These are phyloP conservation scores for Phanerochaete carnosa DNA, from an alignment of 768 basidiomycete genomes.

Conservation along the genomic window DNA sequence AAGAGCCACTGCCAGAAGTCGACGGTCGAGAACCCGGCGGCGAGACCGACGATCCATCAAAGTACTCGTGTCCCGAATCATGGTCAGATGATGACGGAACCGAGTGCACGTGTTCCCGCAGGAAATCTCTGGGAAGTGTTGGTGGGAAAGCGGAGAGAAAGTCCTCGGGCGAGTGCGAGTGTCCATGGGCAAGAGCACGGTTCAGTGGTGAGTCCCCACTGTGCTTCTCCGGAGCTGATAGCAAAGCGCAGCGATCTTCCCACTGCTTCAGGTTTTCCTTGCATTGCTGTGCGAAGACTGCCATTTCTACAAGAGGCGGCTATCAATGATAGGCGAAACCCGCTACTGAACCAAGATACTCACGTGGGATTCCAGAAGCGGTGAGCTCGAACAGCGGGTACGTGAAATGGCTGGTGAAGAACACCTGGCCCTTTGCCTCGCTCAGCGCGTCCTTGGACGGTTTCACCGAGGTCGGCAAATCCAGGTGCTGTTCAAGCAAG, in stretches of 20 bases:
- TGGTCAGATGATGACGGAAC: conserved; percentile 4
- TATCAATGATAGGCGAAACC: background rate
- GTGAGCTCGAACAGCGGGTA: conserved; percentile 81
- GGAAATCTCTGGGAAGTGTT: conserved; percentile 45
- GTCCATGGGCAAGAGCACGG: background rate
- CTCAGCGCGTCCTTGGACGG: conserved; percentile 47
- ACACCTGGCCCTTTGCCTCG: conserved; percentile 83
- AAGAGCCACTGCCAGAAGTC: conserved; percentile 14
- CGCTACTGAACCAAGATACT: conserved; percentile 20
- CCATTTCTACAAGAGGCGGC: conserved; percentile 49
- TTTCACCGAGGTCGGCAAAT: conserved; percentile 58
- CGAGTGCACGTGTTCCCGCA: conserved; percentile 6
- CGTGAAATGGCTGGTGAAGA: conserved; percentile 81
- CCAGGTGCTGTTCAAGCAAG: conserved; percentile 74
- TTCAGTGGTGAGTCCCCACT: conserved; percentile 4
- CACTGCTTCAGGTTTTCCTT: conserved; percentile 67
- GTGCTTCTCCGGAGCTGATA: conserved; percentile 5
- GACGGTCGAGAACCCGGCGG: conserved; percentile 15
- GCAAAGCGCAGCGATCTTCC: conserved; percentile 42
- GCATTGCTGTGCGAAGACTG: conserved; percentile 64
- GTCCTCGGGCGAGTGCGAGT: conserved; percentile 32
- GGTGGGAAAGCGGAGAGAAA: conserved; percentile 56
- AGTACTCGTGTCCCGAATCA: conserved; percentile 12
- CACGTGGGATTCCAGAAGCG: conserved; percentile 71
- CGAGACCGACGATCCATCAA: conserved; percentile 12